phyloP scores from a whole-genome alignment of 2,329 filamentous ascomycete genomes.

The Cadophora malorum region DNA sequence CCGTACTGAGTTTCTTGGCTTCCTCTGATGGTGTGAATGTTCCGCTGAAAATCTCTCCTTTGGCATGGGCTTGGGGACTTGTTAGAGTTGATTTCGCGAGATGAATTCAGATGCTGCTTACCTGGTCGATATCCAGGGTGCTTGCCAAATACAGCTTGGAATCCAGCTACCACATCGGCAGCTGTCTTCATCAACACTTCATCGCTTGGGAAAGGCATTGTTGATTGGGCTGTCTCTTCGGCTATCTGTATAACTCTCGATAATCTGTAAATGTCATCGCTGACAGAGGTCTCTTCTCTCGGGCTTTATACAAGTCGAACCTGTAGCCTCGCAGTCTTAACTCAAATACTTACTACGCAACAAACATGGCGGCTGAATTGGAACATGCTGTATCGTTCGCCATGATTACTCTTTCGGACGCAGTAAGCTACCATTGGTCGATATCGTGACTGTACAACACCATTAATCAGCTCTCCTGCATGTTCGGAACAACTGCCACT shows the following conservation, averaged over 20 bases:
- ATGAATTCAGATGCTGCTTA: slow-evolving; percentile 27
- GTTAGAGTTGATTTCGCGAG: background rate
- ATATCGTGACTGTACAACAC: background rate
- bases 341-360: slow-evolving; percentile 5
- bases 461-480: slow-evolving; percentile 14
- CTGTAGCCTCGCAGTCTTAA: background rate
- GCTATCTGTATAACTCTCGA: background rate
- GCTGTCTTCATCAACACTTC: slow-evolving; percentile 49
- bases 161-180: slow-evolving; percentile 45
- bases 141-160: slow-evolving; percentile 49
- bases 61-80: slow-evolving; percentile 55
- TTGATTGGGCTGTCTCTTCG: background rate
- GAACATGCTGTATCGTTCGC: background rate
- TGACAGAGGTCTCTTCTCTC: background rate
- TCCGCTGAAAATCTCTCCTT: slow-evolving; percentile 58
- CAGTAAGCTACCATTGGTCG: background rate
- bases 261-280: background rate
- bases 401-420: background rate
- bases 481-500: slow-evolving; percentile 11
- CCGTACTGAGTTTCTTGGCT: slow-evolving; percentile 53
- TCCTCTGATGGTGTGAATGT: slow-evolving; percentile 56
- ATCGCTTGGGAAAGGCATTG: slow-evolving; percentile 54
- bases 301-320: background rate
- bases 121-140: slow-evolving; percentile 51
- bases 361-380: background rate